Conservation (phyloP, 345 rosid genomes). For the Noccaea bulbosa region DNA sequence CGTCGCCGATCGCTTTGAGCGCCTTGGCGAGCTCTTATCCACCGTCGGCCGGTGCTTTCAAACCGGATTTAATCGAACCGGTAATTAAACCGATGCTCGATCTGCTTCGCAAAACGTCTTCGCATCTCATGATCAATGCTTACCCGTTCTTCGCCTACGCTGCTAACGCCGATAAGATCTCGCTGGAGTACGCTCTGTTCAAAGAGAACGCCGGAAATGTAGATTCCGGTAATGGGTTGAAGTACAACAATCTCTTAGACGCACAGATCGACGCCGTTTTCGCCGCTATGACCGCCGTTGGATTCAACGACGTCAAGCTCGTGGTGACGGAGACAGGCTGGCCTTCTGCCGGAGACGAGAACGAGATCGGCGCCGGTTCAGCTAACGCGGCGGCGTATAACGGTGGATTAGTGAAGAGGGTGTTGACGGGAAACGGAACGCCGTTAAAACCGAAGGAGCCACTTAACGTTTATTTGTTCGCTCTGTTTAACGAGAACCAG, state of each 20-base stretch:
- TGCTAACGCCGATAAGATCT: slow-evolving; percentile 63
- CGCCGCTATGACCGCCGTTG: slow-evolving; percentile 76
- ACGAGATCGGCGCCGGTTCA: slow-evolving; percentile 68
- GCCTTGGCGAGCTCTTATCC: slow-evolving; percentile 75
- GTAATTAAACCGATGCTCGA: slow-evolving; percentile 81
- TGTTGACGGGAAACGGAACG: slow-evolving; percentile 72
- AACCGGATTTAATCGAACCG: slow-evolving; percentile 60
- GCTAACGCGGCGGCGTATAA: slow-evolving; percentile 86
- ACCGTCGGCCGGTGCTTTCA: slow-evolving; percentile 80
- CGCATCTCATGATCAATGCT: slow-evolving; percentile 77
- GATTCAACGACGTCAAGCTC: slow-evolving; percentile 60
- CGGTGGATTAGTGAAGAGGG: slow-evolving; percentile 71
- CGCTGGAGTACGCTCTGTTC: slow-evolving; percentile 76
- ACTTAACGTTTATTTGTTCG: slow-evolving; percentile 74
- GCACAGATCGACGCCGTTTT: slow-evolving; percentile 92
- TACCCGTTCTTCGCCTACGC: slow-evolving; percentile 90
- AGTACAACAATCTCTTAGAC: slow-evolving; percentile 70
- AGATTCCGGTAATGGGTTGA: slow-evolving; percentile 83
- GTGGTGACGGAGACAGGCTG: slow-evolving; percentile 92
- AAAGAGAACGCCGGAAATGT: slow-evolving; percentile 63
- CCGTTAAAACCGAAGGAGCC: slow-evolving; percentile 73
- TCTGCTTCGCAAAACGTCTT: slow-evolving; percentile 60
- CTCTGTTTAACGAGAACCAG: slow-evolving; percentile 84
- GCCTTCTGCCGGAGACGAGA: slow-evolving; percentile 90
- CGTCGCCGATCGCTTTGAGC: slow-evolving; percentile 80